A percentile compares a stretch with the other conserved stretches of the same genome.
Conservation (phyloP, 73 alveolate genomes). For the Stentor coeruleus region DNA sequence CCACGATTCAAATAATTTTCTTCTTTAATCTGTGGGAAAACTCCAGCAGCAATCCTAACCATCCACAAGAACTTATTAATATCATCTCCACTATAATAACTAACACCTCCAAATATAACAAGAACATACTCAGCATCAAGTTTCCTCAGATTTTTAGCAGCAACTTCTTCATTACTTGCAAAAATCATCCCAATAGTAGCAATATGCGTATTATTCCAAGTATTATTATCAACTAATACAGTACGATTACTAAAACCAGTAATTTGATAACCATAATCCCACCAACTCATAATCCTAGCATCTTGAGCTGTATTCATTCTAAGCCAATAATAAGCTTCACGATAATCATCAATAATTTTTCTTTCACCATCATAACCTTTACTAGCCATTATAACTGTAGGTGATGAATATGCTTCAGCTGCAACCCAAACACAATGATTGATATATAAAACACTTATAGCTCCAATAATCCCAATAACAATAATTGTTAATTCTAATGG, state of each 20-base stretch:
- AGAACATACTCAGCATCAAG: conserved; percentile 81
- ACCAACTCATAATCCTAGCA: conserved; percentile 86
- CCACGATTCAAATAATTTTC: conserved; percentile 71
- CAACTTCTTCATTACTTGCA: conserved; percentile 85
- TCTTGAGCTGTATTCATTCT: conserved; percentile 82
- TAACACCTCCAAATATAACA: conserved; percentile 72
- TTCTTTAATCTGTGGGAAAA: conserved; percentile 78
- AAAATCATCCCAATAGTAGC: conserved; percentile 90
- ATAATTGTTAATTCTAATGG: conserved; percentile 39
- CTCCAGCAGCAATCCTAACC: conserved; percentile 90
- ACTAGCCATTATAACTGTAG: conserved; percentile 44
- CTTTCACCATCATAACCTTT: conserved; percentile 39
- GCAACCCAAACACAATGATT: conserved; percentile 87
- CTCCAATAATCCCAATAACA: conserved; percentile 57
- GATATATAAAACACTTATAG: conserved; percentile 54
- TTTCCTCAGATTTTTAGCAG: conserved; percentile 66
- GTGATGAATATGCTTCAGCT: conserved; percentile 83
- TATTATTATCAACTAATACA: conserved; percentile 84
- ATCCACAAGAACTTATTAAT: conserved; percentile 86
- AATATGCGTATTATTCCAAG: conserved; percentile 90
- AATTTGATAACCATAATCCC: conserved; percentile 94
- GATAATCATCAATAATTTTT: conserved; percentile 75
- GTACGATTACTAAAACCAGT: conserved; percentile 86
- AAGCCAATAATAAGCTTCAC: conserved; percentile 95
- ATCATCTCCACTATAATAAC: conserved; percentile 85